Evolutionary conservation across 345 rosid genomes (phyloP).

Genomic region (Cardiospermum halicacabum): DNA sequence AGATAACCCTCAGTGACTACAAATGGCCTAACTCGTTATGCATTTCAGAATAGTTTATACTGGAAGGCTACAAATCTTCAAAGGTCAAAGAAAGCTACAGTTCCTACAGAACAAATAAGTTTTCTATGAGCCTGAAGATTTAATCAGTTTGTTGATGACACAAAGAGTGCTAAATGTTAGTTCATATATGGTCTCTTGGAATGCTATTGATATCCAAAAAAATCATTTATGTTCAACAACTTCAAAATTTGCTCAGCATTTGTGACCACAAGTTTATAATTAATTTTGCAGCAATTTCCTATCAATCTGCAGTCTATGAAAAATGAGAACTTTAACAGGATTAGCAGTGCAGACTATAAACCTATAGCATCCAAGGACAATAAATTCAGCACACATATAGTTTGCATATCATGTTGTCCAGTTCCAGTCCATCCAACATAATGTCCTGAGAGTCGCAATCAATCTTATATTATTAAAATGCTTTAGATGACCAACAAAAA

Average conservation of each 20-base stretch:
- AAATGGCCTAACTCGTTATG: background rate
- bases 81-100: background rate
- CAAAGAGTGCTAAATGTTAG: background rate
- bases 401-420: background rate
- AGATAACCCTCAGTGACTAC: slow-evolving; percentile 2
- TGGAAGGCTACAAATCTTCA: background rate
- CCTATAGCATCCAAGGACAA: background rate
- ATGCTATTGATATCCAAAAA: background rate
- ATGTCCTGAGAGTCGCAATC: background rate
- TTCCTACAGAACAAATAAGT: background rate
- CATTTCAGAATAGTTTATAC: background rate
- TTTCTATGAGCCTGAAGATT: background rate
- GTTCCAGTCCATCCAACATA: background rate
- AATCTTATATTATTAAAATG: background rate
- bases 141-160: background rate
- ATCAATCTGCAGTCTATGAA: background rate
- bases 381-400: background rate
- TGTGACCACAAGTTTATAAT: no score
- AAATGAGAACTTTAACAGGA: background rate
- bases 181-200: background rate
- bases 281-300: background rate
- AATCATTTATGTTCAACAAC: background rate
- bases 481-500: background rate
- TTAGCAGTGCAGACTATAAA: background rate
- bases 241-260: background rate